phyloP scores from a whole-genome alignment of 2,329 filamentous ascomycete species.

The Elsinoe fawcettii region DNA sequence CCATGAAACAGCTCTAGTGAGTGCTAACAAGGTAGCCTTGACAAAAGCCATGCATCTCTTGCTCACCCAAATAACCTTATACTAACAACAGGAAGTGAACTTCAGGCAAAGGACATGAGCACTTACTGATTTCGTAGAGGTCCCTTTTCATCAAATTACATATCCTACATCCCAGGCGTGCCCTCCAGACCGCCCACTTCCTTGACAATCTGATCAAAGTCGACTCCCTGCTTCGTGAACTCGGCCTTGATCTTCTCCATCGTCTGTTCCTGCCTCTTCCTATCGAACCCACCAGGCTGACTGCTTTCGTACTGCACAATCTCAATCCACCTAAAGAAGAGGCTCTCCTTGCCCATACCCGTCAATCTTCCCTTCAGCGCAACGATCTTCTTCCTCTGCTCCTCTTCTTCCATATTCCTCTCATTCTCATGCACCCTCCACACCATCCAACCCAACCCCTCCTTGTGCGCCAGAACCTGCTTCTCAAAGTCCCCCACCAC shows the following conservation, averaged over 20 bases:
- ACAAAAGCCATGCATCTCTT: neutral
- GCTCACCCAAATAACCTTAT: neutral
- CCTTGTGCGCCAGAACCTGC: constrained; percentile 60
- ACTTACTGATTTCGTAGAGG: neutral
- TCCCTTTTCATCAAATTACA: neutral
- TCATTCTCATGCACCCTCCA: constrained; percentile 30
- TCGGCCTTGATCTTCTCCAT: constrained; percentile 67
- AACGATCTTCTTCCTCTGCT: constrained; percentile 66
- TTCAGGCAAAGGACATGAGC: neutral
- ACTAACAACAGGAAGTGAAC: neutral
- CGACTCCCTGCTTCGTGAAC: constrained; percentile 66
- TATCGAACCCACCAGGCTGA: constrained; percentile 68
- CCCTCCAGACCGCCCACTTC: constrained; percentile 57
- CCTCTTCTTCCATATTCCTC: constrained; percentile 44
- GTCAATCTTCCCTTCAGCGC: constrained; percentile 70
- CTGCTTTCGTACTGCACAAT: constrained; percentile 81
- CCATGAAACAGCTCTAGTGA: neutral
- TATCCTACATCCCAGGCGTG: constrained; percentile 42
- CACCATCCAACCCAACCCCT: constrained; percentile 59
- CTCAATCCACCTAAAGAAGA: constrained; percentile 92
- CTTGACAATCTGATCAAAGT: constrained; percentile 74
- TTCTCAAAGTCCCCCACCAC: constrained; percentile 61
- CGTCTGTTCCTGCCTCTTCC: constrained; percentile 62
- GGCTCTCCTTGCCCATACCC: constrained; percentile 70
- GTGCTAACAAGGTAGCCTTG: neutral